Evolutionary conservation across 2,329 filamentous ascomycete species (phyloP).

Genomic region (Immersiporthe knoxdaviesiana): DNA sequence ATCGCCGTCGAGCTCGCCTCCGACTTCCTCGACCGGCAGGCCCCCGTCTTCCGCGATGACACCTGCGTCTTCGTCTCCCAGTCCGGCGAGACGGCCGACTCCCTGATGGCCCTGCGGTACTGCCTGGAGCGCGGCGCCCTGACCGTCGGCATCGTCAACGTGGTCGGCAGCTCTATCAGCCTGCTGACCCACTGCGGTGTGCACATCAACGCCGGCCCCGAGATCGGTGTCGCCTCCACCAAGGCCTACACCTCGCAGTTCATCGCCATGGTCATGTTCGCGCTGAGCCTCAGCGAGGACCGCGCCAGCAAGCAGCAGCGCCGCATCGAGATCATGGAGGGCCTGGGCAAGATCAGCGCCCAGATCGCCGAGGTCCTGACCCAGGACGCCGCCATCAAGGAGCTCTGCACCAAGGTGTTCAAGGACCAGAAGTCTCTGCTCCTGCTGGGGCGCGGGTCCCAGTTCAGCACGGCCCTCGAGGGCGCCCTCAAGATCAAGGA

Average conservation of each 20-base stretch:
- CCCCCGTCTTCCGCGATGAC: slow-evolving; percentile 98
- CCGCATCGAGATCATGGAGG: slow-evolving; percentile 95
- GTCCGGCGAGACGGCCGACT: slow-evolving; percentile 98
- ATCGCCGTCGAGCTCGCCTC: slow-evolving; percentile 97
- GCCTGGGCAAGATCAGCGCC: slow-evolving; percentile 80
- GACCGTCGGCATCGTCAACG: slow-evolving; percentile 98
- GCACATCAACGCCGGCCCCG: slow-evolving; percentile 97
- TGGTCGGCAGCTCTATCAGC: slow-evolving; percentile 97
- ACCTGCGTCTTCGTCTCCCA: slow-evolving; percentile 99
- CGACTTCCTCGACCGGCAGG: slow-evolving; percentile 95
- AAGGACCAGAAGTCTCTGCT: slow-evolving; percentile 97
- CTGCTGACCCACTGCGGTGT: slow-evolving; percentile 99
- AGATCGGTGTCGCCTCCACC: slow-evolving; percentile 98
- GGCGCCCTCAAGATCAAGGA: slow-evolving; percentile 99
- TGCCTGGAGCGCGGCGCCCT: slow-evolving; percentile 96
- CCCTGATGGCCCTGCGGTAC: slow-evolving; percentile 94
- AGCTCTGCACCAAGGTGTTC: slow-evolving; percentile 88
- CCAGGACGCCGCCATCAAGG: slow-evolving; percentile 92
- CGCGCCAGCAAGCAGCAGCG: slow-evolving; percentile 91
- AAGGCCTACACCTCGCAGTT: slow-evolving; percentile 99
- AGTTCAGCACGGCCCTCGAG: slow-evolving; percentile 96
- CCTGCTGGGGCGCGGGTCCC: slow-evolving; percentile 89
- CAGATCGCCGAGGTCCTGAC: slow-evolving; percentile 93
- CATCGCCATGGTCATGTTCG: slow-evolving; percentile 99
- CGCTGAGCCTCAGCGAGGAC: slow-evolving; percentile 93